Conservation (phyloP, 2,329 filamentous ascomycete species). For the Tolypocladium paradoxum region DNA sequence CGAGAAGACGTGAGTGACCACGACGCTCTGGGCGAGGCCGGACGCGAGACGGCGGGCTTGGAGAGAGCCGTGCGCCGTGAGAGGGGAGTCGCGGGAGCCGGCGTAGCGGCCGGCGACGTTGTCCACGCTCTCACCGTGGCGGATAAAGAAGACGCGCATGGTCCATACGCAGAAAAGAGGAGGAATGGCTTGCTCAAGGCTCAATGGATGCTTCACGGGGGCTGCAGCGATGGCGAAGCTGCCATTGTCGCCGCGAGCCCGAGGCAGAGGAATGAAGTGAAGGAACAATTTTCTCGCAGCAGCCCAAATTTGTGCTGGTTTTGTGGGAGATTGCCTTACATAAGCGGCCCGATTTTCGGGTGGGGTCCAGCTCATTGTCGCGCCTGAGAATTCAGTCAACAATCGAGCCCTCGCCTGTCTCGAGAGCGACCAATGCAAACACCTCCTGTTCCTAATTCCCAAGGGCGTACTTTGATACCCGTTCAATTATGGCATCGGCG, state of each 20-base stretch:
- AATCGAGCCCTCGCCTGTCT: too few species aligned
- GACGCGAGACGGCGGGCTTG: conserved; percentile 64
- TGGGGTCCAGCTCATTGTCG: too few species aligned
- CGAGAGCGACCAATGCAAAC: too few species aligned
- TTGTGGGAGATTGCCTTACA: background rate
- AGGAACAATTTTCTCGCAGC: background rate
- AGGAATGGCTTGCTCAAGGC: background rate
- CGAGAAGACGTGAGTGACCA: conserved; percentile 57
- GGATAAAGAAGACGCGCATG: conserved; percentile 57
- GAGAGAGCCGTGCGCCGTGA: conserved; percentile 73
- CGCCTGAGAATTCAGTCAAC: too few species aligned
- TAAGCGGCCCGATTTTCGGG: background rate
- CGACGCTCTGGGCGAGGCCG: conserved; percentile 36
- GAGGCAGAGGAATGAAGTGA: background rate
- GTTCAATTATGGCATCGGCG: too few species aligned
- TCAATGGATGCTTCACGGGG: background rate
- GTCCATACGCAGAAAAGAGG: background rate
- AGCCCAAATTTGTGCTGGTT: background rate
- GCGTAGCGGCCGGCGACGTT: conserved; percentile 74
- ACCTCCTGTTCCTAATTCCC: too few species aligned
- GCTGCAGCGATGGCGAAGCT: background rate
- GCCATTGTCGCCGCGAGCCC: background rate
- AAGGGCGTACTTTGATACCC: too few species aligned
- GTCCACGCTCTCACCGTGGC: conserved; percentile 85
- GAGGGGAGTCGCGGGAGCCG: conserved; percentile 65